Conservation (phyloP, 2,329 filamentous ascomycete genomes). For the Paraphoma chrysanthemicola region DNA sequence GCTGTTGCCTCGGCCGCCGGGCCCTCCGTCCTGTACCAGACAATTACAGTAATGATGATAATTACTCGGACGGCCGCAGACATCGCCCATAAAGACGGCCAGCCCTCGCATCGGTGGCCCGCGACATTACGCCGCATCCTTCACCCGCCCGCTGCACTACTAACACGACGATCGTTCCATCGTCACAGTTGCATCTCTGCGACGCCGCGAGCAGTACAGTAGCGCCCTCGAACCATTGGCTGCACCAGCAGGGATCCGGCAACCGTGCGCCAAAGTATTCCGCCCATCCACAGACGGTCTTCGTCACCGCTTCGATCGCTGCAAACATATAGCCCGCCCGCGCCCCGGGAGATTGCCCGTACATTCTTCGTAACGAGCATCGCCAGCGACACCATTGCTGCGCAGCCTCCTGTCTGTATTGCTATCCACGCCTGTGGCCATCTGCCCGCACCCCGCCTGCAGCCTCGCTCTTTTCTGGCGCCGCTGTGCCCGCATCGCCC, state of each 20-base stretch:
- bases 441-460: slow-evolving; percentile 1
- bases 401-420: neutral
- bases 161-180: slow-evolving; percentile 16
- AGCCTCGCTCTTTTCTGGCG: slow-evolving; percentile 20
- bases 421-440: no score
- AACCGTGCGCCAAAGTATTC: slow-evolving; percentile 22
- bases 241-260: slow-evolving; percentile 1
- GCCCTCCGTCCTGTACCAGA: neutral
- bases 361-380: slow-evolving; percentile 10
- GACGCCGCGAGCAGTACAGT: slow-evolving; percentile 29
- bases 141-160: slow-evolving; percentile 5
- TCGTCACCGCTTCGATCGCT: slow-evolving; percentile 33
- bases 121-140: neutral
- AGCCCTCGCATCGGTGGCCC: neutral
- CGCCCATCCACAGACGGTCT: slow-evolving; percentile 18
- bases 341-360: slow-evolving; percentile 21
- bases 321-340: slow-evolving; percentile 29
- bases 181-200: slow-evolving; percentile 36
- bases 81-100: neutral
- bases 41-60: neutral
- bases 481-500: neutral
- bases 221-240: slow-evolving; percentile 32
- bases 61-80: neutral
- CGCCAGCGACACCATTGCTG: slow-evolving; percentile 6
- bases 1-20: slow-evolving; percentile 7